A percentile compares a stretch with the other conserved stretches of the same genome.
phyloP scores from a whole-genome alignment of 2,329 filamentous ascomycete species.

The Fusarium praegraminearum region DNA sequence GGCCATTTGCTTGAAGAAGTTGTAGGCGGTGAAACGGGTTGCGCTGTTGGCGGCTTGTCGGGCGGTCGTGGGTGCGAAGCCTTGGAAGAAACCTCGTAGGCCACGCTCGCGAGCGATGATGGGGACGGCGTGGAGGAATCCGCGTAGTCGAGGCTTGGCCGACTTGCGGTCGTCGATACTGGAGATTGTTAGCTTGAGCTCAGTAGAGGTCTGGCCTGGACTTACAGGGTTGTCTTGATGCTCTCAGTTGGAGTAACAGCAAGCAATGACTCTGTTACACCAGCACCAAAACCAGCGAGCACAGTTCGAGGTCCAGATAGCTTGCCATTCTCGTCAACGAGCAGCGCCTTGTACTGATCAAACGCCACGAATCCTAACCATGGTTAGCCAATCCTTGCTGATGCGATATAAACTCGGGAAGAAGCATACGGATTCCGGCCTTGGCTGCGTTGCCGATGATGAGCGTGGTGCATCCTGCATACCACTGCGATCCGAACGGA shows the following conservation, averaged over 20 bases:
- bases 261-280: conserved; percentile 90
- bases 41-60: conserved; percentile 95
- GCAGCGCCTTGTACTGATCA: conserved; percentile 88
- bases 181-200: conserved; percentile 9
- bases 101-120: conserved; percentile 92
- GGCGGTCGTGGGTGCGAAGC: conserved; percentile 93
- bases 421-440: conserved; percentile 85
- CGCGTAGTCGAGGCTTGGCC: conserved; percentile 85
- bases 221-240: conserved; percentile 92
- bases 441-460: conserved; percentile 98
- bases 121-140: conserved; percentile 89
- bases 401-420: background rate
- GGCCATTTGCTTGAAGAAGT: conserved; percentile 88
- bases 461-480: conserved; percentile 95
- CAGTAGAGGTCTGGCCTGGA: background rate
- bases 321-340: conserved; percentile 86
- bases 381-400: conserved; percentile 19
- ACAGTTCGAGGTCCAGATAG: conserved; percentile 92
- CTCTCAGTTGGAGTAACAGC: conserved; percentile 98
- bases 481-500: conserved; percentile 94
- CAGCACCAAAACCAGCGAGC: conserved; percentile 92
- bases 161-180: conserved; percentile 96
- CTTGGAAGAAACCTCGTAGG: conserved; percentile 93
- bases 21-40: conserved; percentile 91
- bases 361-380: conserved; percentile 82